Base-by-base conservation (phyloP, 345 rosid species). In the Ceriops zippeliana region DNA sequence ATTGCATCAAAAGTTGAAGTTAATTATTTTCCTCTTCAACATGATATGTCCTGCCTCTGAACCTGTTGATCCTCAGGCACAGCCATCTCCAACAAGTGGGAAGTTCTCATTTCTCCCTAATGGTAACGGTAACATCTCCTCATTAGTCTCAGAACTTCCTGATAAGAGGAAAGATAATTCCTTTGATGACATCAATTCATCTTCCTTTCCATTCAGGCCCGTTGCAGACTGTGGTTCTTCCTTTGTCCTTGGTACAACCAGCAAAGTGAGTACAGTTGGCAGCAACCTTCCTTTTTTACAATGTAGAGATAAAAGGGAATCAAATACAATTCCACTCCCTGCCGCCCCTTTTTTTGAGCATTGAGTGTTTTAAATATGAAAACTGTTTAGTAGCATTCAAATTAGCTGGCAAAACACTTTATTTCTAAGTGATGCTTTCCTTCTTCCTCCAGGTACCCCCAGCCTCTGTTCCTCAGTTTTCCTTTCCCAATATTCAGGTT, bases 171-270 rank as follows among this genome's bases (percentile, higher is more conserved):
- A 84, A 78, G 90, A 84, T 32, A 83, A 82, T 72, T 82, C 81
- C 69, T 85, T 87, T 51, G 82, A 90, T 59, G 89, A 80, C 72
- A 72, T 79, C 64, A 81, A 80, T 73, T 47, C 83, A 70, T 78
- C 87, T 52, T 82, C 97, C 5, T 91, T 91, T 78, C 87, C 85
- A 5, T 91, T 91, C 86, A 90, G 83, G 78, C 89, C 96, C 49
- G 67, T 78, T 65, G 79, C 80, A 26, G 92, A 84, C 56, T 63
- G 84, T 0, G 75, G 74, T 62, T 79, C 92, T 47, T 78, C 92
- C 38, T 83, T 80, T 73, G 76, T 83, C 77, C 84, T 78, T 38
- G 82, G 83, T 56, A 67, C 79, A 63, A 51, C 77, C 35, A 75
- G 61, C 73, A 87, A 80, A 71, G 89, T 86, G 80, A 81, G 85